These are phyloP conservation scores for Diddensiella santjacobensis DNA, from an alignment of 805 yeast genomes.

Conservation along the genomic window DNA sequence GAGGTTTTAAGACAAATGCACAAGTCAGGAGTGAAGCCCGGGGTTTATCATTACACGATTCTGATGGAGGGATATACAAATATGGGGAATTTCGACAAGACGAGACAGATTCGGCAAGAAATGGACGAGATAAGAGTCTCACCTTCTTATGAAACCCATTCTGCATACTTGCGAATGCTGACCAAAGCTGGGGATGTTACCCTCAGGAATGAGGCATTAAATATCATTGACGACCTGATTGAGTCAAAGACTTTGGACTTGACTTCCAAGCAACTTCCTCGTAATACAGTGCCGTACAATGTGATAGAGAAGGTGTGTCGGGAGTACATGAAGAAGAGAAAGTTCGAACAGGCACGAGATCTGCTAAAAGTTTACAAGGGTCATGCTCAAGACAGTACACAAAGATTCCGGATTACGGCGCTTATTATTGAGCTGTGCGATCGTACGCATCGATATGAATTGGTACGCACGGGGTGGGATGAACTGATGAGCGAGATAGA, in stretches of 20 bases:
- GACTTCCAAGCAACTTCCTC: constrained; percentile 24
- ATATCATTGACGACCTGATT: constrained; percentile 18
- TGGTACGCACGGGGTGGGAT: constrained; percentile 3
- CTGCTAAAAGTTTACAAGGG: constrained; percentile 20
- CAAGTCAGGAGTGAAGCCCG: constrained; percentile 10
- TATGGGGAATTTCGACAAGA: constrained; percentile 14
- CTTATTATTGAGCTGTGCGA: constrained; percentile 3
- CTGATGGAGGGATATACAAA: constrained; percentile 22
- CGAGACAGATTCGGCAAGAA: constrained; percentile 15
- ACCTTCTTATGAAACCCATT: constrained; percentile 24
- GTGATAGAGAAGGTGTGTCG: constrained; percentile 26
- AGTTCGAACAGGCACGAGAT: constrained; percentile 19
- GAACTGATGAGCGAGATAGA: constrained; percentile 1
- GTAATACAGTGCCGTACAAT: constrained; percentile 26
- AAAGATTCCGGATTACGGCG: not conserved
- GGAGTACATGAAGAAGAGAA: constrained; percentile 17
- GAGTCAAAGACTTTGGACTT: constrained; percentile 25
- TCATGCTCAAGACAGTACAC: not conserved
- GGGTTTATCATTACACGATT: constrained; percentile 26
- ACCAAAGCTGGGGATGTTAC: constrained; percentile 1
- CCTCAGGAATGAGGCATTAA: constrained; percentile 10
- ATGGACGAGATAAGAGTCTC: constrained; percentile 20
- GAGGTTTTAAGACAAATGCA: constrained; percentile 28
- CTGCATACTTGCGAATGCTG: constrained; percentile 21
- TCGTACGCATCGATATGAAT: not conserved